Conservation (phyloP, 176 grass and related monocot genomes). For the Triticum urartu region DNA sequence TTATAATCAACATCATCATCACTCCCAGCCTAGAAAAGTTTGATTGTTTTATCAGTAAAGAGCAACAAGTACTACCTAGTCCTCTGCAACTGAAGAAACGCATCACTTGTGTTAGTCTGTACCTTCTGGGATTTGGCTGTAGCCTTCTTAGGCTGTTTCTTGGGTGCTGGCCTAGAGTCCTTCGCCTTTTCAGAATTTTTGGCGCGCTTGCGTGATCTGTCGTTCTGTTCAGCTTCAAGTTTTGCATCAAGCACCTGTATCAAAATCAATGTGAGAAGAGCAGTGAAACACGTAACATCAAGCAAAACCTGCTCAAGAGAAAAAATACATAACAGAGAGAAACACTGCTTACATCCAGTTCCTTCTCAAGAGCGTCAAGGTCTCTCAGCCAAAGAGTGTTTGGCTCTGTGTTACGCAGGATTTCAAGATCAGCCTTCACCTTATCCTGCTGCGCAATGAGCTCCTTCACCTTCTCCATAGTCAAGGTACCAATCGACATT, state of each 20-base stretch:
- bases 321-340: neutral
- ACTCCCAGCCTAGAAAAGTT: conserved; percentile 37
- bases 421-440: conserved; percentile 42
- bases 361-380: conserved; percentile 75
- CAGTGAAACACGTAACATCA: neutral
- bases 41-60: neutral
- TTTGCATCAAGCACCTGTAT: conserved; percentile 47
- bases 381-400: conserved; percentile 69
- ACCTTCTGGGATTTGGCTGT: conserved; percentile 26
- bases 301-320: neutral
- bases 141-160: conserved; percentile 52
- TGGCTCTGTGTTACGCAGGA: conserved; percentile 40
- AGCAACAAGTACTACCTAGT: neutral
- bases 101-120: neutral
- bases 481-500: conserved; percentile 85
- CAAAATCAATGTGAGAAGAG: neutral
- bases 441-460: conserved; percentile 53
- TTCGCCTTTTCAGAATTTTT: neutral
- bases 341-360: conserved; percentile 65
- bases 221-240: conserved; percentile 18
- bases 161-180: conserved; percentile 13
- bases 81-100: neutral
- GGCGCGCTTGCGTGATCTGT: neutral
- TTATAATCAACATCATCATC: conserved; percentile 43
- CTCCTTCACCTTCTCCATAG: conserved; percentile 62